Conservation (phyloP, 371 early-diverging fungal species). For the Basidiobolus meristosporus region DNA sequence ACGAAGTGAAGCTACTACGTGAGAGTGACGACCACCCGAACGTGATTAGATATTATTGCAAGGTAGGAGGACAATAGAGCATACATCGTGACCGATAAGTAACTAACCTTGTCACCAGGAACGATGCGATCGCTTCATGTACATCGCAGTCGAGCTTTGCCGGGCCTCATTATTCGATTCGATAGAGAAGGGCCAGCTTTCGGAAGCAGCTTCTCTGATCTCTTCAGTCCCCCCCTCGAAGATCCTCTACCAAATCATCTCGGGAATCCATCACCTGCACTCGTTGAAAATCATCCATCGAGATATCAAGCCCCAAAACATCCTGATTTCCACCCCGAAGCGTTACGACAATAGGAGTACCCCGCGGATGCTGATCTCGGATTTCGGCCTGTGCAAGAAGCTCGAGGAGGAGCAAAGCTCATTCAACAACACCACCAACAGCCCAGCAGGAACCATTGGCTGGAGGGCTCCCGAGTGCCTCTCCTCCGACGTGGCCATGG, state of each 20-base stretch:
- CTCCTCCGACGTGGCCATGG: conserved; percentile 2
- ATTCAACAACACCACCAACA: conserved; percentile 71
- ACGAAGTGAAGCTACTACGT: conserved; percentile 79
- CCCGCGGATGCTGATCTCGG: conserved; percentile 75
- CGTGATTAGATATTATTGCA: conserved; percentile 88
- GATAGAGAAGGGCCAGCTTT: conserved; percentile 15
- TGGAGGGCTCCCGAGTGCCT: conserved; percentile 88
- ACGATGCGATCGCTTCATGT: conserved; percentile 73
- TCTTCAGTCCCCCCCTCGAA: conserved; percentile 17
- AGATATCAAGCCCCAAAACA: conserved; percentile 88
- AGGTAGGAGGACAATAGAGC: conserved; percentile 4
- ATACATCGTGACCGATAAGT: neutral
- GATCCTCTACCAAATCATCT: conserved; percentile 55
- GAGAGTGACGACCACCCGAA: conserved; percentile 92
- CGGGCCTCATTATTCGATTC: conserved; percentile 49
- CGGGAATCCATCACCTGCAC: conserved; percentile 79
- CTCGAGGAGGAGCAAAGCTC: conserved; percentile 84
- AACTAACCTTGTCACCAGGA: conserved; percentile 32
- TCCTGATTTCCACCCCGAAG: conserved; percentile 50
- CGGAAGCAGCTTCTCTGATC: conserved; percentile 9
- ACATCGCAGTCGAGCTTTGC: conserved; percentile 87
- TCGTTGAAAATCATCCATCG: conserved; percentile 87
- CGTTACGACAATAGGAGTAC: conserved; percentile 6
- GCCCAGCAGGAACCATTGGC: conserved; percentile 72
- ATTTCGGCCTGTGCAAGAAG: conserved; percentile 94